These are phyloP conservation scores for Candida glaebosa DNA, from an alignment of 805 yeast genomes.

Conservation along the genomic window DNA sequence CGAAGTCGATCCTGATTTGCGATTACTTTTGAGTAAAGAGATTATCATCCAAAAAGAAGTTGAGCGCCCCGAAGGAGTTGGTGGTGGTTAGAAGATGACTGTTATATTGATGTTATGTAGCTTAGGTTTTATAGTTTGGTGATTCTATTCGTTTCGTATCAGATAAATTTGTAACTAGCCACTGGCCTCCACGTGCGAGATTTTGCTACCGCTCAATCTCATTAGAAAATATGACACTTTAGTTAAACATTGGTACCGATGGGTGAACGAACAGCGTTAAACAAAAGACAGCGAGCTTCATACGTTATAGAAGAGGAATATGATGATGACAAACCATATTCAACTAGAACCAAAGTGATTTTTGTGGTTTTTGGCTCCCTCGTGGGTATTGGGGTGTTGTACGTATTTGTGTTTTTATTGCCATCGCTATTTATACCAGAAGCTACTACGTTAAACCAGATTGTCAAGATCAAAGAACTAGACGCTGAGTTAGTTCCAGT, in stretches of 20 bases:
- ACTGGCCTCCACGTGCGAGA: neutral
- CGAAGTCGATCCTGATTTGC: constrained; percentile 50
- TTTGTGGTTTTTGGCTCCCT: constrained; percentile 12
- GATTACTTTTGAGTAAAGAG: constrained; percentile 57
- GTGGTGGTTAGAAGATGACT: constrained; percentile 33
- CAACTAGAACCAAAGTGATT: constrained; percentile 13
- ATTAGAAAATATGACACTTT: neutral
- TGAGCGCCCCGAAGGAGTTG: constrained; percentile 40
- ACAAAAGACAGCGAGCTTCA: constrained; percentile 1
- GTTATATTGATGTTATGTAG: neutral
- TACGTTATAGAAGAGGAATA: constrained; percentile 15
- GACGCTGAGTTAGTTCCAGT: constrained; percentile 25
- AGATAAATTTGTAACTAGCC: too few relatives aligned
- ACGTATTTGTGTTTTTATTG: constrained; percentile 28
- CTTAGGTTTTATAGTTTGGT: too few relatives aligned
- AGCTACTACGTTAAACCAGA: constrained; percentile 21
- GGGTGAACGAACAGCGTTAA: constrained; percentile 17
- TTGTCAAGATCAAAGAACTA: constrained; percentile 22
- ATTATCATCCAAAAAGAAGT: constrained; percentile 63
- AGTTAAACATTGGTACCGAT: constrained; percentile 4
- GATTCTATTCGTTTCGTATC: too few relatives aligned
- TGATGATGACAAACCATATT: constrained; percentile 12
- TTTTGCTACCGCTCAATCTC: too few relatives aligned
- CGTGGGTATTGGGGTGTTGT: constrained; percentile 17
- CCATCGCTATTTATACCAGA: constrained; percentile 36